Base-by-base conservation (phyloP, 768 basidiomycete genomes). In the Kwoniella sp. region DNA sequence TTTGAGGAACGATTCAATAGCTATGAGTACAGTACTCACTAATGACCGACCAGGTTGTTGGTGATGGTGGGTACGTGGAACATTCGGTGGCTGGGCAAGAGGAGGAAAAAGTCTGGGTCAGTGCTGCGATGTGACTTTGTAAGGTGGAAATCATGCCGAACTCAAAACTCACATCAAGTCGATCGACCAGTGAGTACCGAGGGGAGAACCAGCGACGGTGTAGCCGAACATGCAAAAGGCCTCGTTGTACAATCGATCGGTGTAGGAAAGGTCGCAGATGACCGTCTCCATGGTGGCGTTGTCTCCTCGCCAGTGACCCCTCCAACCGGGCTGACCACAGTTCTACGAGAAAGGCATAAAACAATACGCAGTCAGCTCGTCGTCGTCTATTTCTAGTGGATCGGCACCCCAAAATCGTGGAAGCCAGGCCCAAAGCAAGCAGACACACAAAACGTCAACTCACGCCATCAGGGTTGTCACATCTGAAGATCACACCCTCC, bases 231-330 rank as follows among this genome's bases (percentile, higher is more conserved):
- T 67, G 55, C 79, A 80, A 55, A 76, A 72, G 25, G 69, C 64
- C 21, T 68, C 66, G 58, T 74, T 70, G 59, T 51, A 70, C 21
- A 61, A 56, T 12, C 79, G 57, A 49, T 65, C 68, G 33, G 68
- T 68, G 70, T 80, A 80, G 0, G 76, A 76, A 8, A 65, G 56
- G 47, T 70, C 68, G 51, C 76, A 79, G 60, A 79, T 79, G 63
- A 77, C 77, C 21, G 79, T 80, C 60, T 80, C 79, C 19, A 62
- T 50, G 19, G 77, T 76, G n/a, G 66, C 79, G 63, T 79, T 79
- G 62, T 71, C 65, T 13, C 76, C 77, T 61, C 79, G 57, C 76
- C 76, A 80, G 69, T 80, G 79, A 22, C 79, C 79, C 52, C 67
- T 52, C 77, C 77, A 80, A 9, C 77, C 76, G 19, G 64, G 63